These are phyloP conservation scores for Phytopythium helicoides DNA, from an alignment of 352 stramenopile species.

Conservation along the genomic window DNA sequence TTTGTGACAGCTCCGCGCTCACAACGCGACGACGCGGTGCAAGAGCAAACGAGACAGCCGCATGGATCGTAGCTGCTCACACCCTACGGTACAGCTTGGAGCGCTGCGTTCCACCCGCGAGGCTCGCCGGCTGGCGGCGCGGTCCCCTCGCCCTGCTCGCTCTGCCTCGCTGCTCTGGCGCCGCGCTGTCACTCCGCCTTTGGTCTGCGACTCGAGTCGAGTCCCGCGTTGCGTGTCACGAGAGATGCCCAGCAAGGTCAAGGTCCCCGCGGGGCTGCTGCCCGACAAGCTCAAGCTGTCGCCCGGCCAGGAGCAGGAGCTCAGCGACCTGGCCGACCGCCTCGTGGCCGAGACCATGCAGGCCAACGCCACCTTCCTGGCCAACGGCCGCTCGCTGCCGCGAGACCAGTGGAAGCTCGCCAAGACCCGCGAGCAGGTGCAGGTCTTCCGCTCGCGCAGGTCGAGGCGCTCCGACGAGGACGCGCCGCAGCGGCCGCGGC, in stretches of 20 bases:
- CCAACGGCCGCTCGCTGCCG: slow-evolving; percentile 28
- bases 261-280: slow-evolving; percentile 17
- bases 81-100: no score
- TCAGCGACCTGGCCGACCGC: slow-evolving; percentile 45
- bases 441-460: slow-evolving; percentile 52
- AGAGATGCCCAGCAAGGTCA: slow-evolving; percentile 19
- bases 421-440: slow-evolving; percentile 48
- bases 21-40: not conserved
- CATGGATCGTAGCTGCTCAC: no score
- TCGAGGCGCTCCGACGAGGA: slow-evolving; percentile 20
- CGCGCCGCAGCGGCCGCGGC: slow-evolving; percentile 29
- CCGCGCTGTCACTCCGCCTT: not conserved
- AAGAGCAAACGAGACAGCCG: no score
- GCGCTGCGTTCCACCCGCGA: no score
- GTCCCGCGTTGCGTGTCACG: no score
- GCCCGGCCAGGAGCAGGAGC: slow-evolving; percentile 24
- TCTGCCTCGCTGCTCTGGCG: no score
- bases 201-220: not conserved
- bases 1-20: slow-evolving; percentile 1
- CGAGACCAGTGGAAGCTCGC: slow-evolving; percentile 50
- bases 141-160: no score
- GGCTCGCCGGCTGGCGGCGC: no score
- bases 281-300: slow-evolving; percentile 28
- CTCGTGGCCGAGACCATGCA: slow-evolving; percentile 61
- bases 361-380: slow-evolving; percentile 47